Evolutionary conservation across 805 yeast genomes (phyloP).

Genomic region (Priceomyces carsonii): DNA sequence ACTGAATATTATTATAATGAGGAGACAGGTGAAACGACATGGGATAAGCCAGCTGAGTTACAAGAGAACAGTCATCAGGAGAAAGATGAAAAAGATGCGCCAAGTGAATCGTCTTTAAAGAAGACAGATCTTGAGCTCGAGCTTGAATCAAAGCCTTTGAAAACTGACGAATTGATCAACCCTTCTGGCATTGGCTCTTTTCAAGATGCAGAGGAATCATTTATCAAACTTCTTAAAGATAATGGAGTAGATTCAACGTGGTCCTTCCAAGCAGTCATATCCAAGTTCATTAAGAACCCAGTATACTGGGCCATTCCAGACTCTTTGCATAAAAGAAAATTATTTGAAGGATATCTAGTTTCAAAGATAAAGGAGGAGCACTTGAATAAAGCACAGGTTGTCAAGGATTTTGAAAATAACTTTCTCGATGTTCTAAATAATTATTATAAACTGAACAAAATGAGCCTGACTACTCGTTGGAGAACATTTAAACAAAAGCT

Average conservation of each 20-base stretch:
- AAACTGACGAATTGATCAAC: slow-evolving; percentile 23
- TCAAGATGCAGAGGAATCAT: slow-evolving; percentile 46
- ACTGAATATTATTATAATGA: slow-evolving; percentile 68
- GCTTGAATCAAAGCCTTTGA: slow-evolving; percentile 21
- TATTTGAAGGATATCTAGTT: slow-evolving; percentile 64
- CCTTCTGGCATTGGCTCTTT: slow-evolving; percentile 18
- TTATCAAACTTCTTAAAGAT: slow-evolving; percentile 53
- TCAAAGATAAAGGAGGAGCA: slow-evolving; percentile 47
- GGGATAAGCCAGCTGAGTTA: slow-evolving; percentile 73
- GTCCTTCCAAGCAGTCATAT: slow-evolving; percentile 71
- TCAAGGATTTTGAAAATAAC: slow-evolving; percentile 57
- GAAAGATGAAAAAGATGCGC: slow-evolving; percentile 1
- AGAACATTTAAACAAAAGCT: slow-evolving; percentile 45
- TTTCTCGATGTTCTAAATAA: slow-evolving; percentile 48
- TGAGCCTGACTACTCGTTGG: slow-evolving; percentile 68
- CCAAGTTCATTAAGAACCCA: slow-evolving; percentile 54
- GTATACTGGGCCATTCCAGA: slow-evolving; percentile 69
- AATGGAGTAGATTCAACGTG: slow-evolving; percentile 68
- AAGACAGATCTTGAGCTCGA: slow-evolving; percentile 14
- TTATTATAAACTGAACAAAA: slow-evolving; percentile 30
- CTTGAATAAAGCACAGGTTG: slow-evolving; percentile 50
- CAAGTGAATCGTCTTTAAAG: background rate
- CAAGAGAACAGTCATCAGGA: slow-evolving; percentile 1
- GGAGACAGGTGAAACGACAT: slow-evolving; percentile 64
- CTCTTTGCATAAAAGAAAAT: slow-evolving; percentile 55